Percentiles rank a stretch among this genome's conserved stretches.
Conservation (phyloP, 176 grass and related monocot genomes). For the Paspalum notatum region DNA sequence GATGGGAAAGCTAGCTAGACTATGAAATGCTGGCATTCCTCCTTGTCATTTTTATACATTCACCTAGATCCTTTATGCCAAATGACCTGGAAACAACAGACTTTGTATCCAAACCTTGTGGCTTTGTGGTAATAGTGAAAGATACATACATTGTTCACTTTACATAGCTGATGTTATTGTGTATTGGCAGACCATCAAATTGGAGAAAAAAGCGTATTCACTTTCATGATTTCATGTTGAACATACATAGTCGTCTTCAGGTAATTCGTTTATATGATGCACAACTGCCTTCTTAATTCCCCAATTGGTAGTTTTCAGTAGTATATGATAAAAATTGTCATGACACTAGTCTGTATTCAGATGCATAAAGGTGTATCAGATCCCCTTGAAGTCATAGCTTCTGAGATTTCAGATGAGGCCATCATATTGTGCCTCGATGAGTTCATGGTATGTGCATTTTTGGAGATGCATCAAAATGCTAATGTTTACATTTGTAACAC, state of each 20-base stretch:
- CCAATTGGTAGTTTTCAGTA: not conserved
- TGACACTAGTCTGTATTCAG: constrained; percentile 46
- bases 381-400: constrained; percentile 94
- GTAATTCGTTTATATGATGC: constrained; percentile 36
- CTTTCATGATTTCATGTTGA: constrained; percentile 98
- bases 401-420: constrained; percentile 94
- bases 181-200: constrained; percentile 69
- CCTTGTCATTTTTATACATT: constrained; percentile 10
- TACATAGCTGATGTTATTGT: constrained; percentile 13
- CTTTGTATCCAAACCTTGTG: constrained; percentile 7
- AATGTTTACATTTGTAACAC: constrained; percentile 6
- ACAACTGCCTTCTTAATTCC: constrained; percentile 14
- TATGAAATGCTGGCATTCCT: no score
- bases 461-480: not conserved
- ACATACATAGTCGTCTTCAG: constrained; percentile 90
- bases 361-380: constrained; percentile 98
- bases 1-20: not conserved
- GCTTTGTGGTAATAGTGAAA: not conserved
- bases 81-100: not conserved
- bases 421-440: constrained; percentile 95
- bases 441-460: constrained; percentile 77
- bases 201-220: constrained; percentile 98
- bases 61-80: constrained; percentile 5
- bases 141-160: not conserved
- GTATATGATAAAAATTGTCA: not conserved